Percentiles rank a stretch among this genome's conserved stretches.
These are phyloP conservation scores for Backusella macrospora DNA, from an alignment of 192 early-diverging fungal species.

Conservation along the genomic window DNA sequence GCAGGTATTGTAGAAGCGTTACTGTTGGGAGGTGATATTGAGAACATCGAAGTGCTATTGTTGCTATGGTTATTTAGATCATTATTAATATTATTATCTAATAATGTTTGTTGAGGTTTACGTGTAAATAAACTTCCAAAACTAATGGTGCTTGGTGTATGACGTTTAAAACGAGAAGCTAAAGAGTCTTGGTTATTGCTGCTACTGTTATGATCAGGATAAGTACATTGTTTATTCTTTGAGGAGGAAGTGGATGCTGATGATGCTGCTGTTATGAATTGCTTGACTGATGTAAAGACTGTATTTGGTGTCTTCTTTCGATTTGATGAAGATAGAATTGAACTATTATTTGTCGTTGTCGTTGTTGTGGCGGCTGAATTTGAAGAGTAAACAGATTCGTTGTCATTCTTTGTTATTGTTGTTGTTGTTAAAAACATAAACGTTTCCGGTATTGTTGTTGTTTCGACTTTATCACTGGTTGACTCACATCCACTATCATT, in stretches of 20 bases:
- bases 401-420: conserved; percentile 17
- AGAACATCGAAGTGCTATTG: neutral
- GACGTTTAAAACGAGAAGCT: neutral
- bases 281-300: conserved; percentile 34
- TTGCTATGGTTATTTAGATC: too few relatives aligned
- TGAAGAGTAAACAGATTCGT: conserved; percentile 38
- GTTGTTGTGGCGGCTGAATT: conserved; percentile 35
- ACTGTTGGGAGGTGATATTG: neutral
- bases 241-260: neutral
- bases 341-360: conserved; percentile 12
- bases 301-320: conserved; percentile 28
- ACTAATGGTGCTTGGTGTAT: neutral
- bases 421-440: neutral
- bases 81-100: neutral
- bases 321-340: conserved; percentile 18
- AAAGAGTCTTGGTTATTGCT: neutral
- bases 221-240: neutral
- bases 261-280: conserved; percentile 17
- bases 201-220: neutral
- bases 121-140: conserved; percentile 10
- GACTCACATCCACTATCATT: conserved; percentile 3
- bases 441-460: neutral
- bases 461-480: neutral
- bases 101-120: neutral
- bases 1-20: neutral